Conservation (phyloP, 2,329 filamentous ascomycete genomes). For the Verticillium isaacii region DNA sequence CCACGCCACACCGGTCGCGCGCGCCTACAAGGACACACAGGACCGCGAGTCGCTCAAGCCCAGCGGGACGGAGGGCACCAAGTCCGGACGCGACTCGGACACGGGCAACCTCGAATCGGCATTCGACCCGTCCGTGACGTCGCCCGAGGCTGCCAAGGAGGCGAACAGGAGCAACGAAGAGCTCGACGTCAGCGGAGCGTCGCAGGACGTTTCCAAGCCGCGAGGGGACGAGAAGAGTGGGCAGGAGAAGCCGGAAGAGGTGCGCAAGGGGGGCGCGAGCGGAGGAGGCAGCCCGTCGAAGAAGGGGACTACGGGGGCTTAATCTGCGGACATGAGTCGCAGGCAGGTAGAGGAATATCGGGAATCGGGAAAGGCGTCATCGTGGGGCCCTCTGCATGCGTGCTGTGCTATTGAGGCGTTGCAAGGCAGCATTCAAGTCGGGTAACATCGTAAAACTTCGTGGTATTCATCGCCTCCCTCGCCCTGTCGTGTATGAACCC, state of each 20-base stretch:
- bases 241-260: slow-evolving; percentile 25
- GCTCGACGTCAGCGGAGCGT: slow-evolving; percentile 39
- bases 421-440: neutral
- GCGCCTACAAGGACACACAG: slow-evolving; percentile 46
- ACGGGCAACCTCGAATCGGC: slow-evolving; percentile 55
- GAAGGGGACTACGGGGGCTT: slow-evolving; percentile 15
- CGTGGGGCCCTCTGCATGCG: too few relatives aligned
- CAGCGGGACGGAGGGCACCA: slow-evolving; percentile 60
- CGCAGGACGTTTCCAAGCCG: slow-evolving; percentile 36
- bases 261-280: slow-evolving; percentile 29
- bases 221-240: slow-evolving; percentile 26
- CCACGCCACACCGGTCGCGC: slow-evolving; percentile 22
- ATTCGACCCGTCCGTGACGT: slow-evolving; percentile 64
- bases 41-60: slow-evolving; percentile 62
- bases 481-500: neutral
- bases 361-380: too few relatives aligned
- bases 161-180: slow-evolving; percentile 27
- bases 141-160: slow-evolving; percentile 56
- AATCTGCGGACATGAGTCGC: neutral
- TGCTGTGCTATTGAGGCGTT: neutral
- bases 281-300: slow-evolving; percentile 23
- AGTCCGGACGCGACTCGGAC: slow-evolving; percentile 61
- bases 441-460: neutral
- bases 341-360: too few relatives aligned
- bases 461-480: neutral